Conservation (phyloP, 2,329 filamentous ascomycete species). For the Alternaria sp. region DNA sequence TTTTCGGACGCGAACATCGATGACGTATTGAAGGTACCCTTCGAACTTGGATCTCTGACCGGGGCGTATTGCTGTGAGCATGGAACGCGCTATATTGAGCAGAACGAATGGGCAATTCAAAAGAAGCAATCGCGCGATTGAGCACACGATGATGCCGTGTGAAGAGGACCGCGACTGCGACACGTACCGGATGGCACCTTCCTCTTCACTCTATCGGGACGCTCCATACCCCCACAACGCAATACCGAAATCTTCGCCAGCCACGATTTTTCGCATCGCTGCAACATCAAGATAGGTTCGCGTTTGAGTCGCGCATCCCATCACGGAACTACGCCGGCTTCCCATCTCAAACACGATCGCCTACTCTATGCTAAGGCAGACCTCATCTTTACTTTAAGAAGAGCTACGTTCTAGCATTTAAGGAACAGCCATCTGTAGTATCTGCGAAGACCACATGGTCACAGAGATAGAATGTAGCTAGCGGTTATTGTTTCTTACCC, state of each 20-base stretch:
- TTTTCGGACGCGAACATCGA: background rate
- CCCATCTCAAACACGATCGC: background rate
- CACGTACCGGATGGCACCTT: background rate
- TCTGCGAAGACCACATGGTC: rapidly evolving
- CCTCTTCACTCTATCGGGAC: background rate
- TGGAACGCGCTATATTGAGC: background rate
- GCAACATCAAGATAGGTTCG: background rate
- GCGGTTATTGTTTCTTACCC: too few relatives aligned
- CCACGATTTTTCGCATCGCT: background rate
- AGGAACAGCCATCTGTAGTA: rapidly evolving
- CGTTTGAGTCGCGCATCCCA: background rate
- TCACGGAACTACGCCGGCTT: background rate
- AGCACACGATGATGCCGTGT: background rate
- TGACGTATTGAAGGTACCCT: background rate
- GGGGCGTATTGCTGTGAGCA: background rate
- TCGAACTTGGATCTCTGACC: background rate
- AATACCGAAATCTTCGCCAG: background rate
- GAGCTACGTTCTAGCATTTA: background rate
- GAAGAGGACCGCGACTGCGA: background rate
- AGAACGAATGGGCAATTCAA: too few relatives aligned
- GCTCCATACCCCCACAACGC: background rate
- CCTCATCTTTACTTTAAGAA: rapidly evolving
- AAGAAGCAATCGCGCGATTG: background rate
- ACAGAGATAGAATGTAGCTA: too few relatives aligned
- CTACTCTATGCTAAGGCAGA: rapidly evolving